Conservation (phyloP, 2,329 filamentous ascomycete genomes). For the Neurospora sp. region DNA sequence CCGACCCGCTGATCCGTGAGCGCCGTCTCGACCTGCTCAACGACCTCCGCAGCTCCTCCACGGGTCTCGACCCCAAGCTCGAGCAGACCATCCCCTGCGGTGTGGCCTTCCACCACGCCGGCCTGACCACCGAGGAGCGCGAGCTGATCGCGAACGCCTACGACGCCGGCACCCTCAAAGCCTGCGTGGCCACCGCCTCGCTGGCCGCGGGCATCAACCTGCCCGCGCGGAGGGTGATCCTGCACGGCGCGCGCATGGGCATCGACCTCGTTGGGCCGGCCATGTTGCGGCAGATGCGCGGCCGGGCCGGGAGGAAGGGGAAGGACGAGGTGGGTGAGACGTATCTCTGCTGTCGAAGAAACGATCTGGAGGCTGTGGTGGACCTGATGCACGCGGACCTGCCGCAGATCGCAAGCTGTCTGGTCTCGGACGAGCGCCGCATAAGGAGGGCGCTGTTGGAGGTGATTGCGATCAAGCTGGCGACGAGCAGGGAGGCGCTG, state of each 20-base stretch:
- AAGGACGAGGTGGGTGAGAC: conserved; percentile 72
- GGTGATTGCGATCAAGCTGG: conserved; percentile 57
- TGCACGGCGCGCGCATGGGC: conserved; percentile 68
- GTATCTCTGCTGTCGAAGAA: conserved; percentile 61
- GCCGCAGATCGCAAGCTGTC: conserved; percentile 58
- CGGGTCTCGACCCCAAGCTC: conserved; percentile 56
- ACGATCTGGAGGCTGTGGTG: conserved; percentile 59
- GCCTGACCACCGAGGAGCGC: conserved; percentile 65
- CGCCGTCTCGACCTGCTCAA: conserved; percentile 54
- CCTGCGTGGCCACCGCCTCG: conserved; percentile 69
- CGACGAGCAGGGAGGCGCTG: conserved; percentile 54
- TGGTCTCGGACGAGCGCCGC: conserved; percentile 50
- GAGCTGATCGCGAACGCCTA: conserved; percentile 64
- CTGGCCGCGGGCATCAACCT: conserved; percentile 78
- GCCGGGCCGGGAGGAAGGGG: conserved; percentile 67
- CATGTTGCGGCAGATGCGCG: conserved; percentile 74
- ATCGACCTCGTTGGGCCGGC: conserved; percentile 67
- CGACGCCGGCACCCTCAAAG: conserved; percentile 55
- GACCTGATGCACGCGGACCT: conserved; percentile 64
- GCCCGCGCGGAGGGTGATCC: conserved; percentile 62
- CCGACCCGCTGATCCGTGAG: conserved; percentile 40
- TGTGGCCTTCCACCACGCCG: conserved; percentile 64
- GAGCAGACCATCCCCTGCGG: conserved; percentile 55
- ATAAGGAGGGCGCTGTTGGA: conserved; percentile 61
- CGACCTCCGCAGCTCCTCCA: conserved; percentile 55